Conservation (phyloP, 352 stramenopile species). For the Plasmopara halstedii region DNA sequence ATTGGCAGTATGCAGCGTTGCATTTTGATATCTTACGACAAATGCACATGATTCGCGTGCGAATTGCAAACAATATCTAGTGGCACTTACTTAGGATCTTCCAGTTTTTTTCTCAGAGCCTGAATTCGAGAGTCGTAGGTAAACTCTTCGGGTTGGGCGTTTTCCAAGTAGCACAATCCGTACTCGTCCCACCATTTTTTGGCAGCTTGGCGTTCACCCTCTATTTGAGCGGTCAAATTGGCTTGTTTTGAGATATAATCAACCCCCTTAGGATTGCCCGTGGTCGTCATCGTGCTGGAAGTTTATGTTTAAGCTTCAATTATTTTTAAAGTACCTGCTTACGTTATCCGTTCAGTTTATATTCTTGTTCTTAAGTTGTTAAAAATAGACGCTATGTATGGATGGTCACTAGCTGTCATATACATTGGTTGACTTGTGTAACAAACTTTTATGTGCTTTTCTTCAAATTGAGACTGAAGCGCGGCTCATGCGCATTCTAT, state of each 20-base stretch:
- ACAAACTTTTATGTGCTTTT: too few relatives aligned
- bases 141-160: slow-evolving; percentile 72
- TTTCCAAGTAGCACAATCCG: slow-evolving; percentile 68
- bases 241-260: slow-evolving; percentile 80
- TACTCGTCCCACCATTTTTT: slow-evolving; percentile 83
- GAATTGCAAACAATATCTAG: background rate
- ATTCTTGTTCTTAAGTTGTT: background rate
- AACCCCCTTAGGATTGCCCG: slow-evolving; percentile 57
- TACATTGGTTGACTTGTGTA: too few relatives aligned
- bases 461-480: too few relatives aligned
- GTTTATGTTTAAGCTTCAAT: background rate
- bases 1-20: slow-evolving; percentile 45
- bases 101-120: slow-evolving; percentile 58
- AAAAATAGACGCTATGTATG: too few relatives aligned
- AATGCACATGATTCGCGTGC: background rate
- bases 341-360: background rate
- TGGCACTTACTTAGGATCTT: slow-evolving; percentile 40
- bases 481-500: too few relatives aligned
- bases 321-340: background rate
- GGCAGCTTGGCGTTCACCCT: slow-evolving; percentile 65
- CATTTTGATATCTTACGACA: slow-evolving; percentile 40
- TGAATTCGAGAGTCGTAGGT: slow-evolving; percentile 75
- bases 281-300: slow-evolving; percentile 23
- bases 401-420: too few relatives aligned
- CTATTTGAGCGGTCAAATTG: slow-evolving; percentile 78